Percentiles rank a stretch among this genome's conserved stretches.
Conservation (phyloP, 2,329 filamentous ascomycete species). For the Epichloe sp. region DNA sequence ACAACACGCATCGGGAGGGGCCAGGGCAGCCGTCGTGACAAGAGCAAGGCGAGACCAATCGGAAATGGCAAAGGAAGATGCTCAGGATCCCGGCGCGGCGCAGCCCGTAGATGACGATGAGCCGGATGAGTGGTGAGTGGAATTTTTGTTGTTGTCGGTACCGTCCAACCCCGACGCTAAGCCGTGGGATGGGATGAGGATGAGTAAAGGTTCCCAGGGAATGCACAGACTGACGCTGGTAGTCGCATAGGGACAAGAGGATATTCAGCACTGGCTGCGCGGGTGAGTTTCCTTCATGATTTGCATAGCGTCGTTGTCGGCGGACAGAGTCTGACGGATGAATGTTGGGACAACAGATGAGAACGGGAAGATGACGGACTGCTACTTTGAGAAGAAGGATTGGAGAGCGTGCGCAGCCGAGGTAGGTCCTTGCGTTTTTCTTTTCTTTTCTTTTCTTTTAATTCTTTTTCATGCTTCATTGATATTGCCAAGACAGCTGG, state of each 20-base stretch:
- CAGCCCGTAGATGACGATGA: slow-evolving; percentile 49
- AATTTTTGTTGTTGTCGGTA: neutral
- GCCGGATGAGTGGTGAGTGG: slow-evolving; percentile 78
- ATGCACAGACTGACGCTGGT: slow-evolving; percentile 3
- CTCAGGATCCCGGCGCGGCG: slow-evolving; percentile 23
- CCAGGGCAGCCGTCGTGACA: neutral
- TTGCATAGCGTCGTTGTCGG: neutral
- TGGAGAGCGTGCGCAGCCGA: slow-evolving; percentile 83
- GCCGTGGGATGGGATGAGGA: slow-evolving; percentile 1
- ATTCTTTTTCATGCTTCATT: neutral
- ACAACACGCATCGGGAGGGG: neutral
- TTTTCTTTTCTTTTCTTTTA: fast-evolving
- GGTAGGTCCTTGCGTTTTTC: slow-evolving; percentile 39
- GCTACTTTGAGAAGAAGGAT: slow-evolving; percentile 91
- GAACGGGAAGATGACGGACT: slow-evolving; percentile 84
- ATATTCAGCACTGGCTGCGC: slow-evolving; percentile 95
- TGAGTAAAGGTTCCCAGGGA: too few relatives aligned
- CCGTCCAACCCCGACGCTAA: slow-evolving; percentile 14
- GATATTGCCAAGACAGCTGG: too few relatives aligned
- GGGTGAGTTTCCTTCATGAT: slow-evolving; percentile 37
- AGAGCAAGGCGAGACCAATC: slow-evolving; percentile 1
- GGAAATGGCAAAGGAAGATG: slow-evolving; percentile 40
- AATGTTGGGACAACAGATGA: slow-evolving; percentile 45
- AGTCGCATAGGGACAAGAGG: slow-evolving; percentile 68
- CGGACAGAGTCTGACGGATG: neutral